Evolutionary conservation across 352 stramenopile genomes (phyloP), one percentile per base, ranked within the genome.

Genomic region (Globisporangium alternatum): DNA sequence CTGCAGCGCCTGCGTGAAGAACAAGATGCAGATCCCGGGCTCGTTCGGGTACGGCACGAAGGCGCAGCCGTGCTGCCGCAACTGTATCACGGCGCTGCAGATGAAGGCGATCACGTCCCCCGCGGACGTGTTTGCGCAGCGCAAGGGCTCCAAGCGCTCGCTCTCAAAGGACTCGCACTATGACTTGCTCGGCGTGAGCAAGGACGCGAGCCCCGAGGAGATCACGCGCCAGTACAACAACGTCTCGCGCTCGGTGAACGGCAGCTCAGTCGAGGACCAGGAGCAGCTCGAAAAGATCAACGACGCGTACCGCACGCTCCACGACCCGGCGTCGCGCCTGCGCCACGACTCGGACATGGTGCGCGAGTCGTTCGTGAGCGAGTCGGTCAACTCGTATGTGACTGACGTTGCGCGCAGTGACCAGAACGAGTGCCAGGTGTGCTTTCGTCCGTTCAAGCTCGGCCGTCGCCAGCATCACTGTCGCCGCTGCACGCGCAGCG

Each of bases 351-450:
- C 84, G 49, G 80, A 80, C 22, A 57, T 71, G 53, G 69, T 80
- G 10, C 82, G 83, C 33, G 77, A 88, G 35, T 93, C 85, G 37
- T 65, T 74, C 21, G 56, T 66, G 5, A 71, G 70, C 54, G 70
- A 78, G 6, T 71, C 65, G 17, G 61, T 62, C 8, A 56, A 68
- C 48, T 85, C 74, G 67, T 89, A 90, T 33, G 73, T 86, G 15
- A 83, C 83, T 19, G 84, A 95, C 72, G 89, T 83, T 19, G 84
- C 84, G 12, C 86, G 86, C 21, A 89, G 78, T 49, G 86, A 93
- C 61, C 86, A 95, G 69, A 95, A 80, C n/a, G 86, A 95, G 64
- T 95, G 86, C 39, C 86, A 95, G 59, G 83, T 95, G n/a, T 95
- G 84, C 52, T 95, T 93, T 75, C 84, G 86, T 64, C 86, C 83